Percentiles rank a stretch among this genome's conserved stretches.
Evolutionary conservation across 371 early-diverging fungal genomes (phyloP).

Genomic region (Caulochytrium protostelioides): DNA sequence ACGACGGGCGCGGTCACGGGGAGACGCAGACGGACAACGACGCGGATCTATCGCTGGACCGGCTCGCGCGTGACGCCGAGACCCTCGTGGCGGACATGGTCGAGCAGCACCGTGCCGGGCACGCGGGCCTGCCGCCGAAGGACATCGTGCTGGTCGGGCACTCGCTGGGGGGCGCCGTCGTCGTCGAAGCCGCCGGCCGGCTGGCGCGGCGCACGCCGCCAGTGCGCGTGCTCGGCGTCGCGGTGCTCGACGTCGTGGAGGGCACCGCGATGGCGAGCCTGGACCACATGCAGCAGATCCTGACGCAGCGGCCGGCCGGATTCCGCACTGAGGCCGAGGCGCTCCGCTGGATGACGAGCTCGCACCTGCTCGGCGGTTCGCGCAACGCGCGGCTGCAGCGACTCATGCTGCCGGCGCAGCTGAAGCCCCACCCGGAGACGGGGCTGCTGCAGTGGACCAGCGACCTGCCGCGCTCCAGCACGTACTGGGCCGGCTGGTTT

Average conservation of each 20-base stretch:
- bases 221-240: slow-evolving; percentile 37
- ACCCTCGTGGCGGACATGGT: slow-evolving; percentile 20
- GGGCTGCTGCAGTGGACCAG: slow-evolving; percentile 34
- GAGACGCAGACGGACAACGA: slow-evolving; percentile 25
- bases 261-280: slow-evolving; percentile 57
- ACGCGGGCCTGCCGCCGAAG: slow-evolving; percentile 5
- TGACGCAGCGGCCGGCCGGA: slow-evolving; percentile 33
- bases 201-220: neutral
- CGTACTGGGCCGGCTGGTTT: slow-evolving; percentile 79
- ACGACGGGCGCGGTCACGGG: no score
- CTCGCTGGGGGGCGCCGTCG: slow-evolving; percentile 80
- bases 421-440: slow-evolving; percentile 4
- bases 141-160: slow-evolving; percentile 57
- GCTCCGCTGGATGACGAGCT: slow-evolving; percentile 34
- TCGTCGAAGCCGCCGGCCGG: slow-evolving; percentile 41
- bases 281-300: slow-evolving; percentile 33
- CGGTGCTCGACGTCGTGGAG: slow-evolving; percentile 76
- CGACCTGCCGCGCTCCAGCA: slow-evolving; percentile 39
- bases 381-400: slow-evolving; percentile 4
- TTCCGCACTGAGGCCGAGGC: slow-evolving; percentile 41
- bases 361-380: neutral
- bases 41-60: slow-evolving; percentile 31
- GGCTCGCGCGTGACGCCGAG: slow-evolving; percentile 32
- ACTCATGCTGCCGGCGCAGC: slow-evolving; percentile 50
- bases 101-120: no score